These are phyloP conservation scores for Cornus suecica DNA, from an alignment of 148 eudicot species.

Conservation along the genomic window DNA sequence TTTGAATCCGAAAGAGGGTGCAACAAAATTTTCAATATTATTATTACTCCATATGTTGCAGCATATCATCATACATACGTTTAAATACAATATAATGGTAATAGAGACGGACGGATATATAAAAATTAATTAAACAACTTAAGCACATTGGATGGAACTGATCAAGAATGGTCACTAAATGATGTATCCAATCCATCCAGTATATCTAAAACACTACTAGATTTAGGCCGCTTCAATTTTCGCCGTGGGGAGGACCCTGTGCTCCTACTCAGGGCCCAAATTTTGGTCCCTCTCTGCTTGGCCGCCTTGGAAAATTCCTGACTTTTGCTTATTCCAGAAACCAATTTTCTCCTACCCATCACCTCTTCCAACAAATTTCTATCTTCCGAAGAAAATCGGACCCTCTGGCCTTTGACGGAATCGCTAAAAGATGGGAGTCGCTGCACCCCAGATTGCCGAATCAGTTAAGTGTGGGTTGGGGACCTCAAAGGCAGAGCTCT, in stretches of 20 bases:
- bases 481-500: slow-evolving; percentile 36
- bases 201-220: slow-evolving; percentile 48
- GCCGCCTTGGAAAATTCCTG: slow-evolving; percentile 59
- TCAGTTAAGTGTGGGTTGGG: slow-evolving; percentile 38
- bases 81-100: slow-evolving; percentile 2
- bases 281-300: slow-evolving; percentile 25
- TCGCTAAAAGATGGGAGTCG: slow-evolving; percentile 20
- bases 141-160: neutral
- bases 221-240: slow-evolving; percentile 26
- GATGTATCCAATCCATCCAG: slow-evolving; percentile 51
- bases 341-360: slow-evolving; percentile 37
- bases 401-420: slow-evolving; percentile 17
- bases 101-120: neutral
- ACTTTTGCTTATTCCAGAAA: slow-evolving; percentile 75
- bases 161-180: slow-evolving; percentile 31
- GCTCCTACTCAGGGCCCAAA: slow-evolving; percentile 64
- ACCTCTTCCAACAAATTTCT: slow-evolving; percentile 51
- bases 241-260: slow-evolving; percentile 58
- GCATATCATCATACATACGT: neutral
- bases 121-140: slow-evolving; percentile 11
- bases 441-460: slow-evolving; percentile 16
- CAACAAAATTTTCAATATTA: slow-evolving; percentile 4
- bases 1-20: neutral
- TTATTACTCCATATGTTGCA: neutral
- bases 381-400: slow-evolving; percentile 61